phyloP scores from a whole-genome alignment of 2,329 filamentous ascomycete species.

The Monosporascus sp. region DNA sequence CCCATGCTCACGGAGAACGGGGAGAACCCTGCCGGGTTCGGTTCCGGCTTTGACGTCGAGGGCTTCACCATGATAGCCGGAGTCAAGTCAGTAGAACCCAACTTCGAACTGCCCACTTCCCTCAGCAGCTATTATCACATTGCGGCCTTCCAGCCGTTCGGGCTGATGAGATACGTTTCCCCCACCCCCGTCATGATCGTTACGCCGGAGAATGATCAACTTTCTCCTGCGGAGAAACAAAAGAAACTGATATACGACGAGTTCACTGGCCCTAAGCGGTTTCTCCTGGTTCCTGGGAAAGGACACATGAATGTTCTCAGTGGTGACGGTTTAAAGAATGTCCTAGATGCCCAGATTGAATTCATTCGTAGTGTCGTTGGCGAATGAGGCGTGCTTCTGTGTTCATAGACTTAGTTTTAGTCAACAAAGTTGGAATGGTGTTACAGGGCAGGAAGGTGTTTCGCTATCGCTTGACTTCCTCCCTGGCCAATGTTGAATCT shows the following conservation, averaged over 20 bases:
- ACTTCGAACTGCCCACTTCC: conserved; percentile 4
- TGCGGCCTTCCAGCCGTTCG: conserved; percentile 2
- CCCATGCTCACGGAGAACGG: conserved; percentile 30
- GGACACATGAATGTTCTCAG: conserved; percentile 7
- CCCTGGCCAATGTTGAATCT: no score
- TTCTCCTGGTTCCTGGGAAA: conserved; percentile 1
- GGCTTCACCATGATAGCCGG: conserved; percentile 8
- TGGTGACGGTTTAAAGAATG: no score
- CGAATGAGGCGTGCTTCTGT: no score
- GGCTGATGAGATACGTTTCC: conserved; percentile 2
- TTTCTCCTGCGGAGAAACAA: conserved; percentile 8
- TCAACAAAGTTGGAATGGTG: no score
- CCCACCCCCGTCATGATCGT: conserved; percentile 7
- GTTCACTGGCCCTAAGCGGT: conserved; percentile 2
- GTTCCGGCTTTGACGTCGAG: conserved; percentile 4
- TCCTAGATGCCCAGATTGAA: no score
- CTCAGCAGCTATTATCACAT: conserved; percentile 8
- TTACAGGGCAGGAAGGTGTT: no score
- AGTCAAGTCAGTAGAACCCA: neutral
- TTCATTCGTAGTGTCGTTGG: no score
- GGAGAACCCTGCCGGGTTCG: conserved; percentile 32
- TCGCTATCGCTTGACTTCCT: no score
- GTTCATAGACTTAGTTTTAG: no score
- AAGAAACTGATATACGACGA: conserved; percentile 1
- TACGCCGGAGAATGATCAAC: conserved; percentile 5